These are phyloP conservation scores for Botrytis fabae DNA, from an alignment of 2,329 filamentous ascomycete genomes.

Conservation along the genomic window DNA sequence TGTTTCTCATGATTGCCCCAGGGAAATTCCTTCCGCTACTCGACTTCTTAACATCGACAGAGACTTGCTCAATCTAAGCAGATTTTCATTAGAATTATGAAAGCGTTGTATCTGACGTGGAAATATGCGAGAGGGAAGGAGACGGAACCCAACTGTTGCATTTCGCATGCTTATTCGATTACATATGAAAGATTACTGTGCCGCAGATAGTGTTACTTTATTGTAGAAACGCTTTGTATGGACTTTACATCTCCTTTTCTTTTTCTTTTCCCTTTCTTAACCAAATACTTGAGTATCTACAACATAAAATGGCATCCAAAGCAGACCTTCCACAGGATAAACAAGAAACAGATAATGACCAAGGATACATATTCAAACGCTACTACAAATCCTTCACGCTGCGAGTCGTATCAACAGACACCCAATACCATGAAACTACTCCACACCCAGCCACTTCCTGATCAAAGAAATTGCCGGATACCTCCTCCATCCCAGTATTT, in stretches of 20 bases:
- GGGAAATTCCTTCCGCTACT: background rate
- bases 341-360: background rate
- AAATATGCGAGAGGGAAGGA: background rate
- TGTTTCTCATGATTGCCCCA: rapidly evolving
- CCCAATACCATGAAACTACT: background rate
- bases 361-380: background rate
- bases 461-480: background rate
- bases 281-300: background rate
- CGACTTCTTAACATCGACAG: background rate
- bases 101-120: background rate
- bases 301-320: background rate
- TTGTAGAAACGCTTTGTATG: background rate
- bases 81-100: background rate
- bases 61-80: background rate
- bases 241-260: background rate
- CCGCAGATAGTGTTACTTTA: background rate
- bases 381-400: background rate
- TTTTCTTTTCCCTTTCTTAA: background rate
- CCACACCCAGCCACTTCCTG: background rate
- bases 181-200: background rate
- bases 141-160: background rate
- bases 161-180: background rate
- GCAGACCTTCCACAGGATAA: background rate
- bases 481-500: background rate
- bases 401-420: background rate